Evolutionary conservation across 495 filamentous ascomycete genomes (phyloP).

Genomic region (Neurospora sp.): DNA sequence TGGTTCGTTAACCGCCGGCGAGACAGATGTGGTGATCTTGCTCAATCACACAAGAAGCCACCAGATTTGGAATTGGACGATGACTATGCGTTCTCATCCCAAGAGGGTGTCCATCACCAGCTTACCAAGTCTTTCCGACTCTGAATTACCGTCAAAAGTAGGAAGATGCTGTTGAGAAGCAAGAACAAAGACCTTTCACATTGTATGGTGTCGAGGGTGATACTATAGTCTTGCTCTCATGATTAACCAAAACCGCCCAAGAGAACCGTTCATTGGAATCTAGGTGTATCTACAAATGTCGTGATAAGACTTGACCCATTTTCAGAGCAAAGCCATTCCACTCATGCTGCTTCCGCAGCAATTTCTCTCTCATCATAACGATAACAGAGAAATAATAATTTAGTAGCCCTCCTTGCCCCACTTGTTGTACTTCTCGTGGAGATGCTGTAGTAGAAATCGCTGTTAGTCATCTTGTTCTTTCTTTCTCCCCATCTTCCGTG

Average conservation of each 20-base stretch:
- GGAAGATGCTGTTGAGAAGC: background rate
- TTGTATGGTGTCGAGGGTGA: background rate
- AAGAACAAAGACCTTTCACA: background rate
- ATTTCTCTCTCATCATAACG: background rate
- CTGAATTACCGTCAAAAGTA: background rate
- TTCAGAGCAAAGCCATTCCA: background rate
- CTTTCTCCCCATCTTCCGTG: background rate
- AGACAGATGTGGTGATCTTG: background rate
- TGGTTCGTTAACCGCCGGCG: background rate
- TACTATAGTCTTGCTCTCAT: background rate
- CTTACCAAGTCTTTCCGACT: background rate
- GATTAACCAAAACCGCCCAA: background rate
- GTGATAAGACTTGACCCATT: background rate
- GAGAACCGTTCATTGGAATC: background rate
- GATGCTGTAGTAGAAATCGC: slow-evolving; percentile 41
- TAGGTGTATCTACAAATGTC: background rate
- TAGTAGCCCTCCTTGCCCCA: slow-evolving; percentile 80
- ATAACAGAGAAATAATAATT: slow-evolving; percentile 1
- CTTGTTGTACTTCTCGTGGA: slow-evolving; percentile 97
- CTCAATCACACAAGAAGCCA: background rate
- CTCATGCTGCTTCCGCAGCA: background rate
- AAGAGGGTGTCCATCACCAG: background rate
- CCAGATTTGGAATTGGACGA: background rate
- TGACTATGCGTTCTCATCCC: background rate
- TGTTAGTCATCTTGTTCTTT: slow-evolving; percentile 12